Evolutionary conservation across 352 stramenopile genomes (phyloP), one percentile per base, ranked within the genome.

Genomic region (Pythium aquatile): DNA sequence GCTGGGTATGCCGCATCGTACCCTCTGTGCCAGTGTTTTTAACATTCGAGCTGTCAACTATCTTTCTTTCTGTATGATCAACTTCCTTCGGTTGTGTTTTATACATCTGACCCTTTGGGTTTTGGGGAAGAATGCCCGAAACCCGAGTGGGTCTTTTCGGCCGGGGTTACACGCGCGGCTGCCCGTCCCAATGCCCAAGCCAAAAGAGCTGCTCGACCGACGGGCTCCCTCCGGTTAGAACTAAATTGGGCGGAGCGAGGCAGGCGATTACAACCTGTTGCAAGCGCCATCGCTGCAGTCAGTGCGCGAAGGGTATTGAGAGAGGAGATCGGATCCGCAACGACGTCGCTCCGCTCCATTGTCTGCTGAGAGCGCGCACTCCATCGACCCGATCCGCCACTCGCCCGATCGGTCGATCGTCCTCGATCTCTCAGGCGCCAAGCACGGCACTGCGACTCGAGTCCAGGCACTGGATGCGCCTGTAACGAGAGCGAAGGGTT

Each of bases 261-360:
- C 8, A 13, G 20, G 20, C 26, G 20, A 33, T 29, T 51, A 51
- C 44, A 14, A 51, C 20, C 20, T 24, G 20, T 24, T 24, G 44
- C 1, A 24, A 35, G 14, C 30, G 53, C 51, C 26, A 26, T 3
- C 48, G 47, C 62, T 58, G 24, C n/a, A 28, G 56, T 54, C 55
- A 64, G 63, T 65, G 63, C 49, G 56, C 51, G 32, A 65, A 65
- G 62, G 63, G 63, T 69, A 69, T 69, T 69, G 63, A 69, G 63
- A 69, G 56, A 69, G 56, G 63, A 69, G 46, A 69, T 61, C 51
- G 49, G 32, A 40, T 33, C 29, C 37, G 35, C 61, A 63, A 47
- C 62, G 62, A 48, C 62, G 48, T 33, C 44, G 35, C 33, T n/a
- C 46, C 46, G n/a, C 60, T 46, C 44, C 11, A 44, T 39, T 10